Conservation (phyloP, 2,329 filamentous ascomycete genomes). For the Colletotrichum agaves region DNA sequence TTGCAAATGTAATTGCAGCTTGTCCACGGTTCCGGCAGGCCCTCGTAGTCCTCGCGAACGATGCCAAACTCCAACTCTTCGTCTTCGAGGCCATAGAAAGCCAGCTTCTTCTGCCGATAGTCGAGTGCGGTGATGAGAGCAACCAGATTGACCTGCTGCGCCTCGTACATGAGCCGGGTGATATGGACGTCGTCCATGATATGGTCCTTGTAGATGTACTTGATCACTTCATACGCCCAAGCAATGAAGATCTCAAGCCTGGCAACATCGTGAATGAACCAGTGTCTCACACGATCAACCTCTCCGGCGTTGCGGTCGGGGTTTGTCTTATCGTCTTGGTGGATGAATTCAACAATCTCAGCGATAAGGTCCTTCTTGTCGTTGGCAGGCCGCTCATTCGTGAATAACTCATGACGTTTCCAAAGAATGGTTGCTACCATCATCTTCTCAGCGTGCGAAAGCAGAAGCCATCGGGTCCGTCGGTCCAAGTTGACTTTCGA, state of each 20-base stretch:
- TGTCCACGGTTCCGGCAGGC: slow-evolving; percentile 87
- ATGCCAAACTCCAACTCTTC: slow-evolving; percentile 75
- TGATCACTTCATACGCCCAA: slow-evolving; percentile 82
- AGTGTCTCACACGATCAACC: slow-evolving; percentile 83
- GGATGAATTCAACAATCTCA: slow-evolving; percentile 80
- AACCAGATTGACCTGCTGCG: slow-evolving; percentile 72
- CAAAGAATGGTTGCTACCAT: slow-evolving; percentile 82
- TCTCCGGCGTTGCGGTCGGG: slow-evolving; percentile 74
- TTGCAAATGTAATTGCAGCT: slow-evolving; percentile 72
- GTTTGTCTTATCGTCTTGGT: slow-evolving; percentile 79
- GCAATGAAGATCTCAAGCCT: slow-evolving; percentile 79
- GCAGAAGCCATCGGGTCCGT: slow-evolving; percentile 78
- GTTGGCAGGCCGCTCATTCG: slow-evolving; percentile 66
- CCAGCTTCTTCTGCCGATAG: slow-evolving; percentile 77
- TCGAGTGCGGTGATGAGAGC: slow-evolving; percentile 74
- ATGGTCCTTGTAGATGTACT: slow-evolving; percentile 74
- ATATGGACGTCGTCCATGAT: slow-evolving; percentile 65
- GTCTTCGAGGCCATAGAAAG: slow-evolving; percentile 76
- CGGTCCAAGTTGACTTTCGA: slow-evolving; percentile 75
- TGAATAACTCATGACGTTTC: slow-evolving; percentile 79
- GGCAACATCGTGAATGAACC: slow-evolving; percentile 82
- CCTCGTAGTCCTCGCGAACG: slow-evolving; percentile 71
- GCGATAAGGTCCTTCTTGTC: slow-evolving; percentile 77
- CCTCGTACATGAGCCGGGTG: slow-evolving; percentile 73
- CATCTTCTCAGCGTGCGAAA: slow-evolving; percentile 94